Conservation (phyloP, 1,284 basidiomycete genomes). For the Caloboletus firmus region DNA sequence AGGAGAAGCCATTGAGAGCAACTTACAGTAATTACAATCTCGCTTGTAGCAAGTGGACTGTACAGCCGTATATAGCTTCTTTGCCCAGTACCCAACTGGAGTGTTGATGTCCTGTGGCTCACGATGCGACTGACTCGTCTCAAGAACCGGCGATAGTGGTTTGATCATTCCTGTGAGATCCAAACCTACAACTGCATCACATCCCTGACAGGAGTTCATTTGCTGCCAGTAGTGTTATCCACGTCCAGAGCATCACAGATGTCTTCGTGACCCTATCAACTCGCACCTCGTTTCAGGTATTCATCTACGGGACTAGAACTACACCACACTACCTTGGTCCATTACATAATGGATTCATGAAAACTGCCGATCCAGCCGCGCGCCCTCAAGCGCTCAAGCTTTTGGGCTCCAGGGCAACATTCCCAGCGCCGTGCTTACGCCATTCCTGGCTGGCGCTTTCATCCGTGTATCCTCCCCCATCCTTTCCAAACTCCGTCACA, state of each 20-base stretch:
- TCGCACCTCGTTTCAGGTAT: background rate
- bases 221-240: background rate
- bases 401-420: no score
- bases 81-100: background rate
- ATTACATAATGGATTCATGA: no score
- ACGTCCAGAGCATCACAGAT: background rate
- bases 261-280: background rate
- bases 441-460: no score
- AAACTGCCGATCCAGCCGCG: no score
- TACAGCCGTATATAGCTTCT: background rate
- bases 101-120: background rate
- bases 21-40: background rate
- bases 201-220: background rate
- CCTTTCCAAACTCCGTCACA: no score
- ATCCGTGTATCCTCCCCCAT: no score
- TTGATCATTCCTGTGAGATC: background rate
- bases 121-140: background rate
- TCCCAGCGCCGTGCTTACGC: no score
- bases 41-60: background rate
- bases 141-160: background rate
- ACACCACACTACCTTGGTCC: no score
- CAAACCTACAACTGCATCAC: background rate
- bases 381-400: no score
- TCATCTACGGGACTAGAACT: no score
- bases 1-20: background rate